Base-by-base conservation (phyloP, 495 filamentous ascomycete species). In the Echria macrotheca region DNA sequence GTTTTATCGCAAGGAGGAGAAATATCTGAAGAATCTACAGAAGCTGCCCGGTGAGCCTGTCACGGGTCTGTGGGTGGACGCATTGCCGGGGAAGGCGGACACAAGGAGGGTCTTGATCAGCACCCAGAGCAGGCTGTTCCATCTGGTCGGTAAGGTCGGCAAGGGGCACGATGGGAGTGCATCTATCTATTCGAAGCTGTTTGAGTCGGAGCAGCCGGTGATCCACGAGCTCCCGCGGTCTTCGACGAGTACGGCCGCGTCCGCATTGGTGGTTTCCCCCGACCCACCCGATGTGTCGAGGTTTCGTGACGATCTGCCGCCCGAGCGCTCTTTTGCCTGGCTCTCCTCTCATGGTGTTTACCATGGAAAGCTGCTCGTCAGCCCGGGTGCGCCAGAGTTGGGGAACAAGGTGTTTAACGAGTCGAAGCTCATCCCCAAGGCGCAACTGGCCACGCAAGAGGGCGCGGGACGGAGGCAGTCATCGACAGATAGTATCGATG, bases 1-100 rank as follows among this genome's bases (percentile, higher is more conserved):
- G 63, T 96, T 96, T 68, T 96, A 95, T 66, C 78, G 87, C 44
- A 85, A 89, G 60, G 91, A 97, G 69, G 94, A 96, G 69, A 89
- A 85, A 66, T 96, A 95, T 65, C 68, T 93, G 31, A 87, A 88
- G 64, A 69, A 69, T 5, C 76, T 98, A 48, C 89, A 89, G 61
- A 90, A 85, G 58, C 69, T 84, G 10, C 76, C 79, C 2, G 91
- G 95, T 58, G 86, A 82, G 12, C 78, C 83, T 3, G 76, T 96
- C 23, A 86, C 83, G 12, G 93, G 93, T 10, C 56, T 97, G 18
- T 93, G 84, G 78, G 82, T 83, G 17, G 91, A 96, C 58, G 56
- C 70, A 32, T 67, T 95, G 25, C 76, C 81, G 1, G 74, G 75
- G 31, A 78, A 78, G 39, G 62, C 77, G 0, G 91, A 97, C 54